Evolutionary conservation across 2,329 filamentous ascomycete genomes (phyloP), one percentile per base, ranked within the genome.

Genomic region (Sphaerulina vaccinii): DNA sequence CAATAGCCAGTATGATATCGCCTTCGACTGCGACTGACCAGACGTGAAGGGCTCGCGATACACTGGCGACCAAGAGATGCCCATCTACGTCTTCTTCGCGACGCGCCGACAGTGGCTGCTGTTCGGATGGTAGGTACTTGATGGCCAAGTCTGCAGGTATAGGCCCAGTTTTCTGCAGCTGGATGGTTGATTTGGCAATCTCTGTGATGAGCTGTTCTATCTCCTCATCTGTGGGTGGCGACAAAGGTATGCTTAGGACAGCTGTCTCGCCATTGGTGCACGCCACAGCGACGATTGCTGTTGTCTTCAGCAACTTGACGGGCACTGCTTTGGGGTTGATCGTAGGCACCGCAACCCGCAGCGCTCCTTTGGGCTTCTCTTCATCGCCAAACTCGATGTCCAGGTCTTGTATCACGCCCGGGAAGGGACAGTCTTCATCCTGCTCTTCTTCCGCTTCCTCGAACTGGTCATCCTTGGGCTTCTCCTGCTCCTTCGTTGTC

Each of bases 201-300:
- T 51, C 38, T 16, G 44, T 21, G 13, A 53, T 50, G 60, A 9
- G 66, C 66, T 42, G 50, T 18, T 57, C 54, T 52, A 55, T 57
- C 19, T 54, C 38, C 16, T 40, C 47, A 10, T 54, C 51, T 9
- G 45, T 19, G 19, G 80, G 80, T 41, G 81, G 80, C 10, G 65
- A 65, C 19, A 84, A 68, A 3, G 82, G 80, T 15, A 83, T 61
- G 3, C 75, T 75, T 18, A 85, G 70, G 41, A 85, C 60, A 23
- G 77, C 74, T 9, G 81, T 71, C n/a, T 74, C 79, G 11, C 74
- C 76, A 62, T 85, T 81, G 13, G 77, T 74, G 57, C 80, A 84
- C 13, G 77, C 73, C 3, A 77, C 76, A 0, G 76, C 73, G 32
- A 84, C 70, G 13, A 85, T 75, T 3, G 56, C 60, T 48, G 72